Conservation (phyloP, 1,284 basidiomycete species). For the Boletus smithii region DNA sequence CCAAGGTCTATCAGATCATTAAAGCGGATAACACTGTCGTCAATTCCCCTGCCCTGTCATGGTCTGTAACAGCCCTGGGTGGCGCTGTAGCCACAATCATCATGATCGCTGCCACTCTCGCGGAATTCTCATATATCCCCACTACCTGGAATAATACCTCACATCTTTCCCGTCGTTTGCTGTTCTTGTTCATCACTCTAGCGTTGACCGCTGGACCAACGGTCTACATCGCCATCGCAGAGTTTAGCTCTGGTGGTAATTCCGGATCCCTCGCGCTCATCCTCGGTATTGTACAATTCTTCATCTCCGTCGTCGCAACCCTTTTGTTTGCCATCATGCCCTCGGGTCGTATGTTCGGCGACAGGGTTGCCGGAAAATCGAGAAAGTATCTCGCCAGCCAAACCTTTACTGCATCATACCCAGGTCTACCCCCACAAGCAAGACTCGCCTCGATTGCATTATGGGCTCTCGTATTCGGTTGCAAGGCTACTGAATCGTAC, state of each 20-base stretch:
- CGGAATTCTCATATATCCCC: conserved; percentile 94
- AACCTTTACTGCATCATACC: conserved; percentile 94
- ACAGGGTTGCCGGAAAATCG: conserved; percentile 88
- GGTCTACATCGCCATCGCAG: conserved; percentile 81
- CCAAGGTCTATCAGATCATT: conserved; percentile 65
- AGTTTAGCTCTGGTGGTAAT: conserved; percentile 45
- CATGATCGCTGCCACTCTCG: conserved; percentile 90
- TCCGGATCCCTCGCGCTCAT: conserved; percentile 77
- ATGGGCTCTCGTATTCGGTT: conserved; percentile 89
- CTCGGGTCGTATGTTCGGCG: conserved; percentile 92
- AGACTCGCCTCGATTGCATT: conserved; percentile 74
- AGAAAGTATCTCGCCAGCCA: conserved; percentile 94
- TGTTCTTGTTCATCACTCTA: conserved; percentile 83
- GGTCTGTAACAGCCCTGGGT: conserved; percentile 87
- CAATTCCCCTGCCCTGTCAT: conserved; percentile 69
- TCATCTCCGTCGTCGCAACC: conserved; percentile 79
- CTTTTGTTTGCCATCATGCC: conserved; percentile 84
- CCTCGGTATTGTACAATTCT: conserved; percentile 90
- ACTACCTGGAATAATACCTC: conserved; percentile 97
- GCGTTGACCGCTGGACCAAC: conserved; percentile 86
- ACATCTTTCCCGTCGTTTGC: conserved; percentile 81
- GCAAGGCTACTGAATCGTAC: conserved; percentile 93
- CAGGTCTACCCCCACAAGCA: conserved; percentile 54
- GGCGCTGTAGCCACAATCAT: conserved; percentile 88
- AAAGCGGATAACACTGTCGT: conserved; percentile 36